Evolutionary conservation across 1,284 basidiomycete species (phyloP), one percentile per base, ranked within the genome.

Genomic region (Pholiota adiposa): DNA sequence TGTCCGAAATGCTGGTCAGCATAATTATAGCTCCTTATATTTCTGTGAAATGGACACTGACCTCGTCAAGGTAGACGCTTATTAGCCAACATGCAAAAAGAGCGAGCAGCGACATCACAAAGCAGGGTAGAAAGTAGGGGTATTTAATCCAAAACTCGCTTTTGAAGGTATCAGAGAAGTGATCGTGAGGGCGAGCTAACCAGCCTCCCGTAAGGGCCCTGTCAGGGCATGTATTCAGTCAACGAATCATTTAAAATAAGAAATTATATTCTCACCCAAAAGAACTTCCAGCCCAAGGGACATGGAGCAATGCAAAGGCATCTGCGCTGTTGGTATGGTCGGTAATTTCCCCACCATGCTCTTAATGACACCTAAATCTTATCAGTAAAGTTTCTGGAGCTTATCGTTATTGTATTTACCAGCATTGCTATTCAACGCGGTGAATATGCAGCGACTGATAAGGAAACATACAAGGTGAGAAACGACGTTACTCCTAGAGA

Each of bases 41-140:
- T 23, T 19, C n/a, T 25, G 5, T 19, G 23, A n/a, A 14, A 11
- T 8, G 7, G 29, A n/a, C 1, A 63, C 73, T 9, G 11, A 85
- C 87, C 79, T 89, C 88, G 58, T 78, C 76, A 56, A 88, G 71
- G 63, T 76, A 82, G 8, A 79, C 51, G 5, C 77, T 57, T 0
- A 79, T 75, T 2, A 83, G 61, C 25, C 84, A 54, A 67, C 80
- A 82, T 2, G 79, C 78, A 1, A 80, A 29, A 2, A 76, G 70
- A 0, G 83, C 77, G 62, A 85, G 70, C 4, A 73, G 71, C 0
- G 83, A 82, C 6, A 82, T 73, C 2, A 82, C 75, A 6, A 80
- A 69, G 65, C 87, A 89, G 0, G 87, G 83, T 6, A 89, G 76
- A 64, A 89, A 84, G 71, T 89, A 88, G 0, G 87, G 86, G 70